phyloP scores from a whole-genome alignment of 106 monocot genomes.

The Acanthochlamys bracteata region DNA sequence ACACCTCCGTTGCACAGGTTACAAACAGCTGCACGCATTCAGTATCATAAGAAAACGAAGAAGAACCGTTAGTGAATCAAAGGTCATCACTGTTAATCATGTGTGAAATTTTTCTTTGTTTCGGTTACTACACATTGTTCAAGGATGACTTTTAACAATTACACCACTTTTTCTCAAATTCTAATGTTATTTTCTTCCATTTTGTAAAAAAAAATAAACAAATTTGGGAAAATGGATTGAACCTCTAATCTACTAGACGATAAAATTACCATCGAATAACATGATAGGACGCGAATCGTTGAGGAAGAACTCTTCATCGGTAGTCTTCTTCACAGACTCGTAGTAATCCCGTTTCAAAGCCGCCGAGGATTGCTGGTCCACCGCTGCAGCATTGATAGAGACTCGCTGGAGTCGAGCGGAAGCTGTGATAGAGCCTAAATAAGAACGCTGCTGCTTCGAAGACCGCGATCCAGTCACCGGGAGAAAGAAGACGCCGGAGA shows the following conservation, averaged over 20 bases:
- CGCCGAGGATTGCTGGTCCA: not conserved
- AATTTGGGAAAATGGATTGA: too few relatives aligned
- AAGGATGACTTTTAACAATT: too few relatives aligned
- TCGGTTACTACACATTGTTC: too few relatives aligned
- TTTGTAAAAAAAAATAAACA: not conserved
- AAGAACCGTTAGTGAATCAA: too few relatives aligned
- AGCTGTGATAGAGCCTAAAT: conserved; percentile 13
- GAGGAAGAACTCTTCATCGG: conserved; percentile 59
- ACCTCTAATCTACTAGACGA: not conserved
- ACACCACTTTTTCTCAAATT: too few relatives aligned
- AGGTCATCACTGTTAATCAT: not conserved
- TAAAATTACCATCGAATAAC: conserved; percentile 81
- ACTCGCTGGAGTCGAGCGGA: not conserved
- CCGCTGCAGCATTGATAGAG: not conserved
- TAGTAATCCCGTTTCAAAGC: not conserved
- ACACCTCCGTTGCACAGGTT: conserved; percentile 95
- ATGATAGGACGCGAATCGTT: conserved; percentile 78
- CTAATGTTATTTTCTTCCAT: not conserved
- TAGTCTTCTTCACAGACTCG: conserved; percentile 16
- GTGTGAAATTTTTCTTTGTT: not conserved
- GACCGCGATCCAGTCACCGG: not conserved
- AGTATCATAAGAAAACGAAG: not conserved
- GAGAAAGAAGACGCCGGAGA: not conserved
- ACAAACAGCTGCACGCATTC: conserved; percentile 53
- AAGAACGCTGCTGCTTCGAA: not conserved